Percentiles rank a stretch among this genome's conserved stretches.
Evolutionary conservation across 768 basidiomycete genomes (phyloP).

Genomic region (Pleurotus ostreatus): DNA sequence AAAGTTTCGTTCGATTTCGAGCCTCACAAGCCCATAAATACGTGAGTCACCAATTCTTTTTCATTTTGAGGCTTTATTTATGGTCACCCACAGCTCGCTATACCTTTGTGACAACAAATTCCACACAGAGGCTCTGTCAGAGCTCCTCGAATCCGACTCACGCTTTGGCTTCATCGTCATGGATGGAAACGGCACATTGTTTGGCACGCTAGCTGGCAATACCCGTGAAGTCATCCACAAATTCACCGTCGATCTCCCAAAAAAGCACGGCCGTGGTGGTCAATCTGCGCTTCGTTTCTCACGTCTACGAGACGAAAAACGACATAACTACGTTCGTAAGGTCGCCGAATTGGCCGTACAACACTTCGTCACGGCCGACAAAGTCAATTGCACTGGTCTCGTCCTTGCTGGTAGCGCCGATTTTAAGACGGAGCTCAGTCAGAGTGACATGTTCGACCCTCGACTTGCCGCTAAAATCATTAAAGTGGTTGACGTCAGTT

Average conservation of each 20-base stretch:
- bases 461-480: constrained; percentile 88
- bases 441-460: constrained; percentile 93
- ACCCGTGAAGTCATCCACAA: constrained; percentile 97
- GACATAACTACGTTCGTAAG: constrained; percentile 99
- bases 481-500: constrained; percentile 98
- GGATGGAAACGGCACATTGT: constrained; percentile 97
- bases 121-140: constrained; percentile 95
- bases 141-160: constrained; percentile 94
- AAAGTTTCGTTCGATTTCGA: constrained; percentile 99
- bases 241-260: constrained; percentile 97
- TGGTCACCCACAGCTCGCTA: constrained; percentile 59
- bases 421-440: constrained; percentile 96
- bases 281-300: constrained; percentile 99
- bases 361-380: constrained; percentile 97
- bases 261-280: constrained; percentile 99
- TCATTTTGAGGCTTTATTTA: neutral
- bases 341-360: constrained; percentile 97
- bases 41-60: constrained; percentile 48
- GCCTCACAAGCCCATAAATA: constrained; percentile 98
- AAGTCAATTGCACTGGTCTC: constrained; percentile 95
- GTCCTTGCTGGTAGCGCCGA: constrained; percentile 97
- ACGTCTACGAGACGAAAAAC: constrained; percentile 97
- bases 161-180: constrained; percentile 99
- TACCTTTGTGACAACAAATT: constrained; percentile 99
- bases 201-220: constrained; percentile 93